Base-by-base conservation (phyloP, 2,329 filamentous ascomycete genomes). In the Cryphonectria japonica region DNA sequence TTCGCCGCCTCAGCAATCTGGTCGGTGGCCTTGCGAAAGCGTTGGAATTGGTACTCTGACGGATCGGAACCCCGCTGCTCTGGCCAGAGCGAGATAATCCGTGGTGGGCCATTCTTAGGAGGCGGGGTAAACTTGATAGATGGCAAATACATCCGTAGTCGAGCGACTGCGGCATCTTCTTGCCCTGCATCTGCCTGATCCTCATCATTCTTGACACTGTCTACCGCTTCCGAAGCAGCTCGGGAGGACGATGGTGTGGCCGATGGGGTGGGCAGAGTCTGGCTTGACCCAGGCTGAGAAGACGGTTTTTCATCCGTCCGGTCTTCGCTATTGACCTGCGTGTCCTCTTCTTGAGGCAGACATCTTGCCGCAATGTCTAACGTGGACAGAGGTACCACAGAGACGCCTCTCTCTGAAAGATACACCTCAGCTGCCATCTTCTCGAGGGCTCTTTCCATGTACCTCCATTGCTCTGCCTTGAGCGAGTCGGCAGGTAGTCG, bases 1-100 rank as follows among this genome's bases (percentile, higher is more conserved):
- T 43, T 63, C 2, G 66, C 66, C 63, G 57, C 62, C 65, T 71
- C 61, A 9, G 69, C 26, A 22, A 37, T 46, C 22, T 43, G 66
- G 34, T 71, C 69, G 13, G 54, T 34, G 11, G 29, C 63, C 62
- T 69, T 69, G 1, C 62, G 62, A 11, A 37, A 43, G 11, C 72
- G 75, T 62, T 68, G 75, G 76, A 77, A 82, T 3, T 71, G 74
- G 73, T 80, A 82, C 26, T 76, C 67, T 4, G 72, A 69, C 19
- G 81, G 81, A 71, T 82, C 76, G 32, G 67, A 71, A n/a, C 79
- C 79, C 22, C 78, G 76, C 8, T 73, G 71, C n/a, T 77, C 75
- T 26, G 77, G 77, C 81, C 81, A 83, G 59, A 81, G 77, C 1
- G 77, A 75, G 3, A 82, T 69, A 26, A 82, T 67, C 14, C 75